Evolutionary conservation across 805 yeast species (phyloP).

Genomic region (Saccharomyces cerevisiae): DNA sequence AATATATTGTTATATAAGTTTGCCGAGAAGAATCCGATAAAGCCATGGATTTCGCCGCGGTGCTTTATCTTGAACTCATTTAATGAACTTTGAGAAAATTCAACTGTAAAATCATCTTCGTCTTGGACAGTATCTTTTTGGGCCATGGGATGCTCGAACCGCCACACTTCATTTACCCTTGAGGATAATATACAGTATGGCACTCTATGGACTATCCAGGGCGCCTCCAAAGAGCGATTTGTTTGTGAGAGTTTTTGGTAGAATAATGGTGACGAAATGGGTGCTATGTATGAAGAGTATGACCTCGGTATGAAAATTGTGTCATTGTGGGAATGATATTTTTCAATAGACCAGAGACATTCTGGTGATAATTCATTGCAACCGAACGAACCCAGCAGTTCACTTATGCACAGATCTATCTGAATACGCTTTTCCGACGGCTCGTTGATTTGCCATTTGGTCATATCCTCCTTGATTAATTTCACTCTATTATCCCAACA

Average conservation of each 20-base stretch:
- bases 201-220: constrained; percentile 38
- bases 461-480: constrained; percentile 50
- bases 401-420: constrained; percentile 63
- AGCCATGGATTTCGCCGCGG: constrained; percentile 57
- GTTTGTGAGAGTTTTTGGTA: constrained; percentile 29
- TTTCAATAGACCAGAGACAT: constrained; percentile 44
- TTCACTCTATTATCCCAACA: constrained; percentile 48
- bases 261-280: constrained; percentile 53
- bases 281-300: constrained; percentile 55
- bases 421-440: constrained; percentile 23
- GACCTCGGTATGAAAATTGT: constrained; percentile 58
- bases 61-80: constrained; percentile 39
- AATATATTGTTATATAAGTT: constrained; percentile 51
- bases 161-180: constrained; percentile 49
- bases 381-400: constrained; percentile 83
- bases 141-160: constrained; percentile 44
- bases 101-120: constrained; percentile 2
- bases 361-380: constrained; percentile 90
- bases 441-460: constrained; percentile 35
- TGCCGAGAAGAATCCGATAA: constrained; percentile 70
- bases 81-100: constrained; percentile 18
- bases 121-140: background rate
- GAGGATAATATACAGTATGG: constrained; percentile 41
- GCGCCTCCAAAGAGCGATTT: constrained; percentile 32
- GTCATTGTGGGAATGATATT: constrained; percentile 30